These are phyloP conservation scores for Ophiocordyceps australis DNA, from an alignment of 2,329 filamentous ascomycete genomes.

Conservation along the genomic window DNA sequence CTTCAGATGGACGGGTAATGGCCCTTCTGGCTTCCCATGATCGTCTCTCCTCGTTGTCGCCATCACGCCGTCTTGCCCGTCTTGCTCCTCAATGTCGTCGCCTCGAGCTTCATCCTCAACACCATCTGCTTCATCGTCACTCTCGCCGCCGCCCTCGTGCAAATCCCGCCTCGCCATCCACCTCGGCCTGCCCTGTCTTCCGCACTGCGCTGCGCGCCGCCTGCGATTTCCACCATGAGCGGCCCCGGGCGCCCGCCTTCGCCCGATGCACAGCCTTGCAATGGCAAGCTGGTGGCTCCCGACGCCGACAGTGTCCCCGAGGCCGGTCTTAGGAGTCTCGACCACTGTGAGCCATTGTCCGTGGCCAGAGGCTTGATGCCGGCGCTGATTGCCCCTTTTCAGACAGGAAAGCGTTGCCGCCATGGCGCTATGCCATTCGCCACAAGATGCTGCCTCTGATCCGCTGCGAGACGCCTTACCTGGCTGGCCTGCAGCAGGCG, in stretches of 20 bases:
- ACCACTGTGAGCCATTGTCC: constrained; percentile 43
- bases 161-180: constrained; percentile 2
- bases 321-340: constrained; percentile 62
- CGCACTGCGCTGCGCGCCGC: constrained; percentile 2
- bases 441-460: constrained; percentile 71
- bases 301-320: constrained; percentile 22
- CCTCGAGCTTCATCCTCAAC: not conserved
- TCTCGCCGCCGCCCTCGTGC: no score
- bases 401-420: constrained; percentile 72
- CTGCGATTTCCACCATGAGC: constrained; percentile 10
- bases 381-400: constrained; percentile 3
- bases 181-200: constrained; percentile 1
- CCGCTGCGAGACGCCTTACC: constrained; percentile 86
- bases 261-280: constrained; percentile 8
- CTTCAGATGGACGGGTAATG: no score
- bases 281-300: constrained; percentile 4
- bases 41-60: no score
- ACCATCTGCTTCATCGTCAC: no score
- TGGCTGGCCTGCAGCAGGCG: constrained; percentile 68
- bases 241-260: constrained; percentile 13
- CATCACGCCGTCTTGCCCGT: no score
- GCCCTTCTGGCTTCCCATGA: no score
- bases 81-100: no score
- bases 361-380: no score
- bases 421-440: constrained; percentile 77